Percentiles rank a stretch among this genome's conserved stretches.
Evolutionary conservation across 108 stramenopile genomes (phyloP).

Genomic region (Nitzschia palea): DNA sequence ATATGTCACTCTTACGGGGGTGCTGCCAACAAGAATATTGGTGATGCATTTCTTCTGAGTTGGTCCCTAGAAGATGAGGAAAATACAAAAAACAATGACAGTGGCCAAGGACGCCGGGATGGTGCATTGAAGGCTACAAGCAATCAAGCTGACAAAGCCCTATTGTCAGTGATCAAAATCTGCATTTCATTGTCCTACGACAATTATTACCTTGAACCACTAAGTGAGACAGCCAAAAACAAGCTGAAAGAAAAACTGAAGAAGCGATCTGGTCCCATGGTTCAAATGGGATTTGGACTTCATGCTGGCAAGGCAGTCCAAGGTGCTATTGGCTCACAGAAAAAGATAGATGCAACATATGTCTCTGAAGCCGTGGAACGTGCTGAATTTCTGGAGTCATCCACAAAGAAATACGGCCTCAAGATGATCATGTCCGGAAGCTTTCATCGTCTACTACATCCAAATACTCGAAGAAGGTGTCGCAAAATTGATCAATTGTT

Average conservation of each 20-base stretch:
- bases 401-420: conserved; percentile 83
- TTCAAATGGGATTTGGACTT: conserved; percentile 88
- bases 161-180: conserved; percentile 73
- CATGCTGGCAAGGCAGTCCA: conserved; percentile 93
- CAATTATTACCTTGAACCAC: conserved; percentile 57
- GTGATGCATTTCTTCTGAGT: conserved; percentile 90
- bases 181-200: conserved; percentile 66
- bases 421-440: conserved; percentile 81
- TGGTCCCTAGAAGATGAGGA: conserved; percentile 70
- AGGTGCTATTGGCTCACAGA: conserved; percentile 89
- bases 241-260: conserved; percentile 55
- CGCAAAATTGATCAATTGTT: conserved; percentile 67
- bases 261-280: conserved; percentile 62
- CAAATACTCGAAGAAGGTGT: conserved; percentile 53
- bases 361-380: conserved; percentile 84
- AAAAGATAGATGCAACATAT: conserved; percentile 93
- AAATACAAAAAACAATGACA: not conserved
- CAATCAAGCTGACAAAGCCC: conserved; percentile 75
- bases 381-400: conserved; percentile 83
- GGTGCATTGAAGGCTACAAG: conserved; percentile 33
- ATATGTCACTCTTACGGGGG: conserved; percentile 70
- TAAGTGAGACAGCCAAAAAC: conserved; percentile 54
- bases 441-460: conserved; percentile 67
- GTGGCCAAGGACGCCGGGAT: conserved; percentile 5
- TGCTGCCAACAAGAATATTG: conserved; percentile 92